These are phyloP conservation scores for Combretum micranthum DNA, from an alignment of 345 rosid genomes.

Conservation along the genomic window DNA sequence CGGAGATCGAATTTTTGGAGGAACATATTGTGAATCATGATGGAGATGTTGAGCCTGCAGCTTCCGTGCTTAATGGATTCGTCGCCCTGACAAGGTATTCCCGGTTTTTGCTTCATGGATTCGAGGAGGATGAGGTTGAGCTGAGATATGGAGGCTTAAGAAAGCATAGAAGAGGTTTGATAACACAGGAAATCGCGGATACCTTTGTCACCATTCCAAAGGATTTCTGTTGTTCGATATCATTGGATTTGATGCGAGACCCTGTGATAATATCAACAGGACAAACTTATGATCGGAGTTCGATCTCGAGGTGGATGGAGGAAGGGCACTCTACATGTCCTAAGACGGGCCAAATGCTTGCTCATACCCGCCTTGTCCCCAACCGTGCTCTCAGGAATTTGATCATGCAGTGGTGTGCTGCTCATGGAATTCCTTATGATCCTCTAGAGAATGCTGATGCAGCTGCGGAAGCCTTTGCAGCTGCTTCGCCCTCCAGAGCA, in stretches of 20 bases:
- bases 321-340: constrained; percentile 89
- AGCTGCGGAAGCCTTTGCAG: constrained; percentile 42
- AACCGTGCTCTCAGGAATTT: constrained; percentile 81
- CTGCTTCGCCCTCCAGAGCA: constrained; percentile 62
- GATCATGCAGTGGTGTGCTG: constrained; percentile 78
- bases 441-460: constrained; percentile 43
- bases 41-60: constrained; percentile 79
- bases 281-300: constrained; percentile 84
- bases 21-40: constrained; percentile 83
- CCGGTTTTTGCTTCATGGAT: constrained; percentile 73
- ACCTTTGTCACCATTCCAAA: constrained; percentile 60
- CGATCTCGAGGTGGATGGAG: constrained; percentile 87
- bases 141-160: constrained; percentile 35
- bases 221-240: constrained; percentile 85
- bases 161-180: constrained; percentile 55
- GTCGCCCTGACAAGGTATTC: constrained; percentile 73
- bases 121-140: constrained; percentile 49
- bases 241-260: constrained; percentile 85
- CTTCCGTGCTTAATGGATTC: constrained; percentile 73
- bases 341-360: constrained; percentile 72
- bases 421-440: constrained; percentile 59
- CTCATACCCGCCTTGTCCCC: constrained; percentile 59
- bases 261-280: constrained; percentile 86
- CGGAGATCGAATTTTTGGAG: constrained; percentile 81
- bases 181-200: constrained; percentile 62